Evolutionary conservation across 139 green algal genomes (phyloP).

Genomic region (Ostreobium quekettii): DNA sequence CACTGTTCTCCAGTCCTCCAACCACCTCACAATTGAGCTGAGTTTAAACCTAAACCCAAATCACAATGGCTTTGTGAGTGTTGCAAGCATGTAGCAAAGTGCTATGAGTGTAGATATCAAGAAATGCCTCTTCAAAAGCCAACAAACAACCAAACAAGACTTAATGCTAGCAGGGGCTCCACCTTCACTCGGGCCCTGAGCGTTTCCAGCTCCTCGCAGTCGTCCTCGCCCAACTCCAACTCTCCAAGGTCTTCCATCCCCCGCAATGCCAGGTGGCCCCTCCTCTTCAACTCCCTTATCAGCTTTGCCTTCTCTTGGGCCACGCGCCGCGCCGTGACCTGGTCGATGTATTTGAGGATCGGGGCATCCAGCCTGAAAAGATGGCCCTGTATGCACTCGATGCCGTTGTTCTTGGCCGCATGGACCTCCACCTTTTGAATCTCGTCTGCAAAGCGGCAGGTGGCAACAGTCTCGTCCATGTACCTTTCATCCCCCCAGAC

Average conservation of each 20-base stretch:
- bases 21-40: too few species aligned
- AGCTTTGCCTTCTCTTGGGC: constrained; percentile 20
- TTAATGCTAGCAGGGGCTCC: too few species aligned
- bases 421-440: constrained; percentile 27
- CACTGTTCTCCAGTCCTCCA: too few species aligned
- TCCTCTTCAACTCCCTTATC: constrained; percentile 10
- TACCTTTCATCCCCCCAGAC: constrained; percentile 26
- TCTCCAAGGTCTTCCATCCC: background rate
- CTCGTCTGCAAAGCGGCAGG: constrained; percentile 30
- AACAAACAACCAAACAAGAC: too few species aligned
- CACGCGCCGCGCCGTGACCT: constrained; percentile 11
- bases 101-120: too few species aligned
- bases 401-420: constrained; percentile 11
- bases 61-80: too few species aligned
- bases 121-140: too few species aligned
- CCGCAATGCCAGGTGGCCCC: background rate
- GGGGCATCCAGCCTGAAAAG: constrained; percentile 16
- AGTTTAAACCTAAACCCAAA: too few species aligned
- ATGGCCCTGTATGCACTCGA: constrained; percentile 14
- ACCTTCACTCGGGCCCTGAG: constrained; percentile 9
- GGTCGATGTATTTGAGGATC: constrained; percentile 20
- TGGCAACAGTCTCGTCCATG: constrained; percentile 33
- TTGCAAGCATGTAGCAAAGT: too few species aligned
- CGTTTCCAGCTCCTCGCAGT: constrained; percentile 6
- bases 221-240: background rate